phyloP scores from a whole-genome alignment of 768 basidiomycete species.

The Russula virescens region DNA sequence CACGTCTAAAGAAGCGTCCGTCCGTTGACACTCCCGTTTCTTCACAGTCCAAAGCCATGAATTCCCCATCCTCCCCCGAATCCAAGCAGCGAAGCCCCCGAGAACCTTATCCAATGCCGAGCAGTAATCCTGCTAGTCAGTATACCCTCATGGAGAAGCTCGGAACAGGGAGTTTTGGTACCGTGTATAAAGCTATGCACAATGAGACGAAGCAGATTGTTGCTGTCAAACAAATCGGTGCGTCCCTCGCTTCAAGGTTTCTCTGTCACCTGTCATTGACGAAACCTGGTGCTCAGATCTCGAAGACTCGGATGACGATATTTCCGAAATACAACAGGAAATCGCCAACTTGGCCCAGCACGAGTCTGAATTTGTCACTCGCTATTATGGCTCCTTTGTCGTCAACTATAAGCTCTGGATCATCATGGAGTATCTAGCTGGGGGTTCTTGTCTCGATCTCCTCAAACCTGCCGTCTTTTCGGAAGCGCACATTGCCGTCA shows the following conservation, averaged over 20 bases:
- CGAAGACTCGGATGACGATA: slow-evolving; percentile 98
- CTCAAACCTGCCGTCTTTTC: slow-evolving; percentile 88
- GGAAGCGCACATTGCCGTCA: slow-evolving; percentile 91
- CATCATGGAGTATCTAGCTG: slow-evolving; percentile 97
- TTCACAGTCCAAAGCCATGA: slow-evolving; percentile 41
- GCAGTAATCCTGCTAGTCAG: slow-evolving; percentile 79
- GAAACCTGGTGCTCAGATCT: slow-evolving; percentile 51
- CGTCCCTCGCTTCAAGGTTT: slow-evolving; percentile 27
- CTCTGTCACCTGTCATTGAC: background rate
- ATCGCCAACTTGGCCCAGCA: slow-evolving; percentile 94
- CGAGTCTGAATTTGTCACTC: slow-evolving; percentile 94
- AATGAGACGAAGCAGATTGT: slow-evolving; percentile 92
- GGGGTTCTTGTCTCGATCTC: slow-evolving; percentile 96
- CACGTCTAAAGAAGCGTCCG: slow-evolving; percentile 15
- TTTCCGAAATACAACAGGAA: slow-evolving; percentile 97
- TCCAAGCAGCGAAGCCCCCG: slow-evolving; percentile 38
- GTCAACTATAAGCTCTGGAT: slow-evolving; percentile 98
- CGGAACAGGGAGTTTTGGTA: slow-evolving; percentile 96
- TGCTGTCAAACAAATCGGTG: slow-evolving; percentile 97
- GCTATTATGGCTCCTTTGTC: slow-evolving; percentile 96
- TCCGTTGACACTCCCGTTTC: slow-evolving; percentile 23
- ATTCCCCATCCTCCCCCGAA: slow-evolving; percentile 46
- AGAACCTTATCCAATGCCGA: slow-evolving; percentile 66
- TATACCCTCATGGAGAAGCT: slow-evolving; percentile 93
- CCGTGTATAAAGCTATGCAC: slow-evolving; percentile 96